A percentile compares a stretch with the other conserved stretches of the same genome.
These are phyloP conservation scores for Epichloe scottii DNA, from an alignment of 2,329 filamentous ascomycete genomes.

Conservation along the genomic window DNA sequence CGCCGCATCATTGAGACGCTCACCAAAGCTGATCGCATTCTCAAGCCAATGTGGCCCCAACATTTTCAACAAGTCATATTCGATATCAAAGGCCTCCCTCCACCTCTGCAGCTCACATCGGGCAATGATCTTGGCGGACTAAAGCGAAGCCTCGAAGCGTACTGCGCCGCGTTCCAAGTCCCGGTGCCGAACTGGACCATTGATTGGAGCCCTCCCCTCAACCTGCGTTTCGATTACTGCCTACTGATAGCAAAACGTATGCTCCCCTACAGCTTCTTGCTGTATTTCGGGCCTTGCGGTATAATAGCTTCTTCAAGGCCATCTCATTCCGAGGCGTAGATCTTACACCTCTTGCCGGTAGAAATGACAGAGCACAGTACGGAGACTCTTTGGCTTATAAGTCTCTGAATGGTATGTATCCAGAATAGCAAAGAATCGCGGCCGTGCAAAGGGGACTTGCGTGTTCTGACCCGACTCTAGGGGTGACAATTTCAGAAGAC, in stretches of 20 bases:
- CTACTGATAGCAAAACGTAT: slow-evolving; percentile 28
- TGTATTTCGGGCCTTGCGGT: slow-evolving; percentile 41
- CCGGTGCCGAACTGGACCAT: slow-evolving; percentile 38
- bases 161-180: slow-evolving; percentile 39
- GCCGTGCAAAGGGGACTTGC: background rate
- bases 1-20: slow-evolving; percentile 41
- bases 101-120: slow-evolving; percentile 39
- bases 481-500: slow-evolving; percentile 33
- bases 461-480: slow-evolving; percentile 13
- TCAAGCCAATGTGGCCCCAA: slow-evolving; percentile 47
- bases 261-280: slow-evolving; percentile 41
- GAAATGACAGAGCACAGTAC: slow-evolving; percentile 31
- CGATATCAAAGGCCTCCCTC: slow-evolving; percentile 37
- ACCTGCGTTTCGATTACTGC: slow-evolving; percentile 42
- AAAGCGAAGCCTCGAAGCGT: slow-evolving; percentile 41
- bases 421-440: background rate
- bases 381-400: slow-evolving; percentile 37
- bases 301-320: slow-evolving; percentile 47
- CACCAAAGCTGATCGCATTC: slow-evolving; percentile 39
- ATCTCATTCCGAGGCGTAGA: slow-evolving; percentile 43
- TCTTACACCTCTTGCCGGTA: slow-evolving; percentile 26
- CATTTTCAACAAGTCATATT: slow-evolving; percentile 41
- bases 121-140: slow-evolving; percentile 44
- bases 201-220: slow-evolving; percentile 29
- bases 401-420: slow-evolving; percentile 35